Conservation (phyloP, 2,329 filamentous ascomycete species). For the Colletotrichum filicis region DNA sequence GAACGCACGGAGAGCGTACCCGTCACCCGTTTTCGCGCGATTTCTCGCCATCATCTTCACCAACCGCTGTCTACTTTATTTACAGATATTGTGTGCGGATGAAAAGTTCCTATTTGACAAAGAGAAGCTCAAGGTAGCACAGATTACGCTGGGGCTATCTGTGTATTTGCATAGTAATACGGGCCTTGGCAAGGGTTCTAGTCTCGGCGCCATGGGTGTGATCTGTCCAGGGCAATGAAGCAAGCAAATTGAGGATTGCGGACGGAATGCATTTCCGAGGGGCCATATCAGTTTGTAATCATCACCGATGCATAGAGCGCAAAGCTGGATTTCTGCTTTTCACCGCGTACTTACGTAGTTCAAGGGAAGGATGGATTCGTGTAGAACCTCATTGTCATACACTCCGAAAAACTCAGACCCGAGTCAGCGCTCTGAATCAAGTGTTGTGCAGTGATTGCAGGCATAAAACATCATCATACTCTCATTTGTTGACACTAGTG, state of each 20-base stretch:
- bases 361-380: neutral
- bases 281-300: neutral
- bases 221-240: neutral
- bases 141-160: neutral
- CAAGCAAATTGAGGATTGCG: neutral
- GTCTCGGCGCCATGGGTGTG: neutral
- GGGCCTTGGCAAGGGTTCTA: neutral
- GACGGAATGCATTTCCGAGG: neutral
- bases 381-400: neutral
- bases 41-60: neutral
- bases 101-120: neutral
- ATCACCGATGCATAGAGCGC: neutral
- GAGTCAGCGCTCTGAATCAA: neutral
- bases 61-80: too few relatives aligned
- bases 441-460: neutral
- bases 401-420: neutral
- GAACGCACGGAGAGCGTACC: neutral
- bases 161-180: neutral
- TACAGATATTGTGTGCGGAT: too few relatives aligned
- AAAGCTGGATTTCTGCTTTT: neutral
- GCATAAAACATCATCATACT: too few relatives aligned
- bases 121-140: neutral
- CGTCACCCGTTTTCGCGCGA: too few relatives aligned
- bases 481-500: neutral
- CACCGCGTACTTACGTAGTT: neutral